phyloP scores from a whole-genome alignment of 805 yeast species.

The Candida palmyrensis region DNA sequence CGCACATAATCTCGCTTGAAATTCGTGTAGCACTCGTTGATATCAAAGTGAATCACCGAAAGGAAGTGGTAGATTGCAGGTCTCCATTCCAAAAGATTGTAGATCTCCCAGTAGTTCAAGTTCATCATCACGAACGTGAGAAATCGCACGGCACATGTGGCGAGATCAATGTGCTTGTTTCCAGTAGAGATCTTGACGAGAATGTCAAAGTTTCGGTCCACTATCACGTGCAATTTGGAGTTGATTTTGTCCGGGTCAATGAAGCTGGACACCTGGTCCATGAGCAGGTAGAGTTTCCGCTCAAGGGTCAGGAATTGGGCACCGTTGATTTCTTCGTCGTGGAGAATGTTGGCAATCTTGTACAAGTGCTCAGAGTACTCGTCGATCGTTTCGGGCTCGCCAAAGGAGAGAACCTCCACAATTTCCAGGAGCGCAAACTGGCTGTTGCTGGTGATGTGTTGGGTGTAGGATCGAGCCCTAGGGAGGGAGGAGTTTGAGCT shows the following conservation, averaged over 20 bases:
- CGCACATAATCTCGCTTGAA: slow-evolving; percentile 30
- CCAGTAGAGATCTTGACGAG: slow-evolving; percentile 31
- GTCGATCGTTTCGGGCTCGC: slow-evolving; percentile 23
- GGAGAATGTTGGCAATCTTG: slow-evolving; percentile 23
- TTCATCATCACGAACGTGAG: slow-evolving; percentile 32
- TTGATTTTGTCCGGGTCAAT: slow-evolving; percentile 21
- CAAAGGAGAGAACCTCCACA: slow-evolving; percentile 19
- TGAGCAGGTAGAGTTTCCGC: slow-evolving; percentile 19
- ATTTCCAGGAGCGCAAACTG: slow-evolving; percentile 17
- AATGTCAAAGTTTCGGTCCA: slow-evolving; percentile 35
- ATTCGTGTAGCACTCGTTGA: slow-evolving; percentile 33
- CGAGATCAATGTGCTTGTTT: slow-evolving; percentile 22
- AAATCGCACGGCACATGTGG: slow-evolving; percentile 31
- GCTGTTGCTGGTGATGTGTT: slow-evolving; percentile 1
- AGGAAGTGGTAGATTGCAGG: slow-evolving; percentile 39
- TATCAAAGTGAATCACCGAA: slow-evolving; percentile 32
- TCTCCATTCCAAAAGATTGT: slow-evolving; percentile 35
- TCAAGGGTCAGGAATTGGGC: slow-evolving; percentile 15
- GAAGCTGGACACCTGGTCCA: slow-evolving; percentile 18
- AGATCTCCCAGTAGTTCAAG: slow-evolving; percentile 41
- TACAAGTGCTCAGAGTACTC: slow-evolving; percentile 36
- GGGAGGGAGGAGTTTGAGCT: neutral
- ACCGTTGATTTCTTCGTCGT: slow-evolving; percentile 12
- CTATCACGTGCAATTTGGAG: slow-evolving; percentile 26
- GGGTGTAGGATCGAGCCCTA: slow-evolving; percentile 2